Evolutionary conservation across 2,329 filamentous ascomycete species (phyloP).

Genomic region (Cryphonectria carpinicola): DNA sequence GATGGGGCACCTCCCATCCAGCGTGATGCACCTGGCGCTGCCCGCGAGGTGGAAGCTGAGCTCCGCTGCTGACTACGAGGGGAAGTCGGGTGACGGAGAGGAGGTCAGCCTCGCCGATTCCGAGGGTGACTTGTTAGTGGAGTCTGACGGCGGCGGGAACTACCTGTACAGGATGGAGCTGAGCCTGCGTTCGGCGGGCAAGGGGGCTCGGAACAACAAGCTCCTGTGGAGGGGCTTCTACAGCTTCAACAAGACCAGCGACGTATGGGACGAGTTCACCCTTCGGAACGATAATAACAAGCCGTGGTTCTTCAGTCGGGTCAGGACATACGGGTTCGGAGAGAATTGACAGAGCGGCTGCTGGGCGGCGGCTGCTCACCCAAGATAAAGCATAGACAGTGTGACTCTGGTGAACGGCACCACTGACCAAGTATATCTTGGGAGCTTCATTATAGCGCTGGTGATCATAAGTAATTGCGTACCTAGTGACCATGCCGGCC

Average conservation of each 20-base stretch:
- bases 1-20: constrained; percentile 47
- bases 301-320: constrained; percentile 69
- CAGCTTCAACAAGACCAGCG: constrained; percentile 86
- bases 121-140: constrained; percentile 75
- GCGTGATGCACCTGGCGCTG: constrained; percentile 70
- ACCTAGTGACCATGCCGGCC: not conserved
- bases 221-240: constrained; percentile 87
- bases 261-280: constrained; percentile 85
- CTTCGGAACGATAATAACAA: constrained; percentile 60
- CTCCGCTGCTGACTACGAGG: constrained; percentile 39
- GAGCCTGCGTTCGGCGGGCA: constrained; percentile 66
- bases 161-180: constrained; percentile 88
- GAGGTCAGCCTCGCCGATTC: constrained; percentile 43
- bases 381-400: not conserved
- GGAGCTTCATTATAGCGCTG: not conserved
- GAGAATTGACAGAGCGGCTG: constrained; percentile 35
- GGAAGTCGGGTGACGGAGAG: constrained; percentile 33
- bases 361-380: not conserved
- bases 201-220: constrained; percentile 77
- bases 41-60: constrained; percentile 58
- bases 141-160: constrained; percentile 81
- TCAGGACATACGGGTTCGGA: constrained; percentile 62
- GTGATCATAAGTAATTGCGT: not conserved
- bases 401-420: not conserved
- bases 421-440: not conserved